Evolutionary conservation across 345 rosid genomes (phyloP), one percentile per base, ranked within the genome.

Genomic region (Acer saccharum): DNA sequence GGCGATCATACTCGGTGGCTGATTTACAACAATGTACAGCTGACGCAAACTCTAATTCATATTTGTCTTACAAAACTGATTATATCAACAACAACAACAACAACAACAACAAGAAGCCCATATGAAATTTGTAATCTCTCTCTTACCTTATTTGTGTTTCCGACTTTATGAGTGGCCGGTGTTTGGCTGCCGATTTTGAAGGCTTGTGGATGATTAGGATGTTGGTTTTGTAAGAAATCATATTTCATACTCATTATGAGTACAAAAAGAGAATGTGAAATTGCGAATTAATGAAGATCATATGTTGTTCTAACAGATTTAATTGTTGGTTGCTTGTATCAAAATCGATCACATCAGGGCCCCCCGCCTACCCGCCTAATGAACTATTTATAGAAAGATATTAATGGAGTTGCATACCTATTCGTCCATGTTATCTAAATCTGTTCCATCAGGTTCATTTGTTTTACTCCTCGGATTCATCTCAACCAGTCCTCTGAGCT

Each of bases 1-100:
- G 93, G 91, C 80, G 90, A 50, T 92, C 97, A 1, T 85, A 81
- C 72, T 89, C 93, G 0, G 78, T 87, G 66, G 93, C 86, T 67
- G 97, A 92, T 81, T 74, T 92, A 17, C 94, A 86, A 35, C 88
- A 83, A 72, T 89, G 81, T 83, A 70, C 69, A 23, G 71, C 50
- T 73, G 81, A 82, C 65, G 11, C 41, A 5, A 50, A 63, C 9
- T 6, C 74, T 16, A n/a, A 46, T 35, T 61, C 69, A 1, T 3
- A 27, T 17, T 18, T 44, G 25, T 39, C 76, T 25, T 62, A n/a
- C 61, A 76, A 66, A 79, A 61, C 72, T 43, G 72, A 77, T 67
- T 61, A 35, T 35, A 35, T 35, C 39, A 35, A 35, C 39, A 4
- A 35, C 35, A 29, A 29, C 39, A 32, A 32, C 6, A 27, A 0